Evolutionary conservation across 2,329 filamentous ascomycete species (phyloP), one percentile per base, ranked within the genome.

Genomic region (Trichoderma asperellum): DNA sequence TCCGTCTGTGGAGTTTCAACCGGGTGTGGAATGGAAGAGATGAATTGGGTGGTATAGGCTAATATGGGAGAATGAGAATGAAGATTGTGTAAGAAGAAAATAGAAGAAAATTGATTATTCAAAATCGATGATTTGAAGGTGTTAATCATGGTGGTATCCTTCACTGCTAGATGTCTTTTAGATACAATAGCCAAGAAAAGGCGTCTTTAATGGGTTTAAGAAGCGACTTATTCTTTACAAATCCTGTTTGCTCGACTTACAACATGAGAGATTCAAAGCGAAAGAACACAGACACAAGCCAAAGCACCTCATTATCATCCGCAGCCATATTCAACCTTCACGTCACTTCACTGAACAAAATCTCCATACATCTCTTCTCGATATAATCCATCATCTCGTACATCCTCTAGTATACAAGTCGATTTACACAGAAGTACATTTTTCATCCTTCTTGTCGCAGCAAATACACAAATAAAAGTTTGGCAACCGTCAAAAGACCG

Each of bases 391-490:
- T 71, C 70, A 65, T 61, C 61, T 71, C 70, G 35, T 71, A 70
- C 71, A 70, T 56, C 64, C 55, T 72, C 68, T 70, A 72, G 14
- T 69, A 69, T 69, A 69, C 68, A 69, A 53, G 16, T 49, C 68
- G 29, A 69, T 34, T 47, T 69, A 69, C 60, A 69, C 53, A 69
- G 53, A 65, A 52, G 56, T 40, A 21, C 27, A 43, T 35, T 65
- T 47, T 60, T 40, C 43, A 53, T 49, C 61, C 56, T 59, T 60
- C 61, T 37, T n/a, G 24, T 52, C 55, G 60, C 37, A 65, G 56
- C 47, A 61, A 61, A 68, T 35, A 61, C 57, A 60, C 61, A 52
- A 16, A 43, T 2, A 43, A 14, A 40, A 16, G 14, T 16, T 5
- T 29, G 24, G 24, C 37, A 27, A n/a, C 40, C 53, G 18, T 56